Percentiles rank a stretch among this genome's conserved stretches.
phyloP scores from a whole-genome alignment of 257 asterid genomes.

The Nicotiana otophora region DNA sequence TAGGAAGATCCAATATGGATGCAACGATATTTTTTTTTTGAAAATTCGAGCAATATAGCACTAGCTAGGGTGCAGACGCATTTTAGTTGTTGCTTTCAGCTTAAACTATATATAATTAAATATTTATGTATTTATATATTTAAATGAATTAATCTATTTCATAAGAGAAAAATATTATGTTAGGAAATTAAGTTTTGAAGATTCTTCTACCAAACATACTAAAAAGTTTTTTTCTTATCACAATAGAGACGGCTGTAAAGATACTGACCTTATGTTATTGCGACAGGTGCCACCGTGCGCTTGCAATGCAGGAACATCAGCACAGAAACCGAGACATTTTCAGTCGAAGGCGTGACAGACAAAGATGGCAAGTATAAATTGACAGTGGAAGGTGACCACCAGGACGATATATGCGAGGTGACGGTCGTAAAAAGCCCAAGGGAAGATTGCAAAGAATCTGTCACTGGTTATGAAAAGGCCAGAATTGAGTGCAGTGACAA shows the following conservation, averaged over 20 bases:
- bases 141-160: too few species aligned
- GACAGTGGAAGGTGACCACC: constrained; percentile 26
- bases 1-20: too few species aligned
- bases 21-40: too few species aligned
- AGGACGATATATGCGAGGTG: constrained; percentile 40
- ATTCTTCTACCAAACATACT: too few species aligned
- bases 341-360: constrained; percentile 14
- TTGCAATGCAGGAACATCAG: constrained; percentile 27
- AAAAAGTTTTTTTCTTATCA: too few species aligned
- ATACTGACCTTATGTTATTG: too few species aligned
- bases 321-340: constrained; percentile 3
- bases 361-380: constrained; percentile 22
- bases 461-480: constrained; percentile 13
- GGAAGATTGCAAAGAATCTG: constrained; percentile 21
- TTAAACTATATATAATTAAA: neutral
- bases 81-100: neutral
- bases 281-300: constrained; percentile 28
- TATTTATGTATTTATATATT: too few species aligned
- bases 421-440: constrained; percentile 19
- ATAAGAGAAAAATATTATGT: too few species aligned
- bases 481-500: constrained; percentile 24
- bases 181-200: too few species aligned
- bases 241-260: too few species aligned
- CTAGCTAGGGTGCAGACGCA: too few species aligned
- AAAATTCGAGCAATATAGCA: too few species aligned